Evolutionary conservation across 208 protist species (phyloP).

Genomic region (Lotmaria passim): DNA sequence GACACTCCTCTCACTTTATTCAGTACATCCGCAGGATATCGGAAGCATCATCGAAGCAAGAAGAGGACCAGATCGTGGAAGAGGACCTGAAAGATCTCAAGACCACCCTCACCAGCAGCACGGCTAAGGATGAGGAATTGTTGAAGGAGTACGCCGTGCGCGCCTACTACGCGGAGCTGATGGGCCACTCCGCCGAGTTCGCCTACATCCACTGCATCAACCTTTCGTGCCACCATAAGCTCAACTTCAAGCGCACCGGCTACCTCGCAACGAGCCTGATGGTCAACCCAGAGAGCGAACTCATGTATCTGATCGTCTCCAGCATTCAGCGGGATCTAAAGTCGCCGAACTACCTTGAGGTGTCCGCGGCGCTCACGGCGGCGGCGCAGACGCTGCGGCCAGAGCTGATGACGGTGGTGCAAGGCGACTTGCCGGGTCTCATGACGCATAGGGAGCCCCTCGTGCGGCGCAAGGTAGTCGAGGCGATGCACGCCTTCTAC

Average conservation of each 20-base stretch:
- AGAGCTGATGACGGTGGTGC: conserved; percentile 91
- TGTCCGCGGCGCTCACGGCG: conserved; percentile 90
- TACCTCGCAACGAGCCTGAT: conserved; percentile 93
- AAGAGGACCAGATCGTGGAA: conserved; percentile 77
- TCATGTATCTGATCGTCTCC: conserved; percentile 95
- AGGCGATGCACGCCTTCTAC: conserved; percentile 90
- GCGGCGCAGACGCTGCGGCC: conserved; percentile 79
- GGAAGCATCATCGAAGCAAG: conserved; percentile 79
- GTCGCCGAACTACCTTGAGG: conserved; percentile 88
- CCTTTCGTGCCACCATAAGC: conserved; percentile 80
- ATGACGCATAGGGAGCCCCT: conserved; percentile 60
- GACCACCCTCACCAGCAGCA: conserved; percentile 23
- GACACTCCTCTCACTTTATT: conserved; percentile 66
- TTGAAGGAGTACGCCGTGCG: conserved; percentile 91
- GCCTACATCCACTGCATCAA: conserved; percentile 97
- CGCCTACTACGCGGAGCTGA: conserved; percentile 96
- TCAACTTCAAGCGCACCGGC: conserved; percentile 82
- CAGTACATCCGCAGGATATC: conserved; percentile 70
- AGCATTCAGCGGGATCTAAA: conserved; percentile 94
- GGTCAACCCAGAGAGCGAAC: conserved; percentile 87
- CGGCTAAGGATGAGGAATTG: conserved; percentile 35
- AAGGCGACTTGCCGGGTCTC: conserved; percentile 65
- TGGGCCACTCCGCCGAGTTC: conserved; percentile 92
- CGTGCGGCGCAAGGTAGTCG: conserved; percentile 95
- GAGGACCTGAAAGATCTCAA: conserved; percentile 73